These are phyloP conservation scores for Russula abietina DNA, from an alignment of 768 basidiomycete genomes.

Conservation along the genomic window DNA sequence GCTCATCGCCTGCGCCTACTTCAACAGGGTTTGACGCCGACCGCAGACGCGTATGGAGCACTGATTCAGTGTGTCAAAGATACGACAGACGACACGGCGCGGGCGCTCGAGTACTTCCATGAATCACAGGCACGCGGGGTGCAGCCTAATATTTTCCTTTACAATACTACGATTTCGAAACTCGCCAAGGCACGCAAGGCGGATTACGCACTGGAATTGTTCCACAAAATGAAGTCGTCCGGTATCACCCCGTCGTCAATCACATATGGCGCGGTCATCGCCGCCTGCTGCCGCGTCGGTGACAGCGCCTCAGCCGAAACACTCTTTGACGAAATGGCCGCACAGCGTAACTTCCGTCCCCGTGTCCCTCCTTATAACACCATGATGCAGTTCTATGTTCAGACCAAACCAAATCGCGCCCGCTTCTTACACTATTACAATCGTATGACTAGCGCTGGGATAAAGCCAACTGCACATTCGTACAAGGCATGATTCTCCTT, in stretches of 20 bases:
- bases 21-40: constrained; percentile 68
- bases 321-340: constrained; percentile 81
- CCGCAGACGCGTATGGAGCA: constrained; percentile 87
- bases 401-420: constrained; percentile 80
- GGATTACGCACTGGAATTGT: constrained; percentile 80
- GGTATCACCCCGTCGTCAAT: constrained; percentile 69
- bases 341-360: constrained; percentile 68
- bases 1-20: constrained; percentile 74
- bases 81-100: constrained; percentile 91
- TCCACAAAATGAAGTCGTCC: constrained; percentile 74
- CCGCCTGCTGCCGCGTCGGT: constrained; percentile 90
- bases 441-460: constrained; percentile 50
- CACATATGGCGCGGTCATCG: constrained; percentile 91
- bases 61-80: constrained; percentile 84
- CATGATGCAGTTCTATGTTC: constrained; percentile 96
- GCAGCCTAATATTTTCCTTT: constrained; percentile 77
- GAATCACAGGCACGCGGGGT: constrained; percentile 71
- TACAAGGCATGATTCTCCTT: constrained; percentile 65
- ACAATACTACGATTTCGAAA: constrained; percentile 96
- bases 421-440: constrained; percentile 72
- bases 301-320: constrained; percentile 75
- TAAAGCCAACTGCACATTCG: constrained; percentile 81
- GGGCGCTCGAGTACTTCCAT: constrained; percentile 77
- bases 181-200: constrained; percentile 92
- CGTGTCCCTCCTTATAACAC: constrained; percentile 95